Evolutionary conservation across 352 stramenopile genomes (phyloP).

Genomic region (Phytophthora palmivora): DNA sequence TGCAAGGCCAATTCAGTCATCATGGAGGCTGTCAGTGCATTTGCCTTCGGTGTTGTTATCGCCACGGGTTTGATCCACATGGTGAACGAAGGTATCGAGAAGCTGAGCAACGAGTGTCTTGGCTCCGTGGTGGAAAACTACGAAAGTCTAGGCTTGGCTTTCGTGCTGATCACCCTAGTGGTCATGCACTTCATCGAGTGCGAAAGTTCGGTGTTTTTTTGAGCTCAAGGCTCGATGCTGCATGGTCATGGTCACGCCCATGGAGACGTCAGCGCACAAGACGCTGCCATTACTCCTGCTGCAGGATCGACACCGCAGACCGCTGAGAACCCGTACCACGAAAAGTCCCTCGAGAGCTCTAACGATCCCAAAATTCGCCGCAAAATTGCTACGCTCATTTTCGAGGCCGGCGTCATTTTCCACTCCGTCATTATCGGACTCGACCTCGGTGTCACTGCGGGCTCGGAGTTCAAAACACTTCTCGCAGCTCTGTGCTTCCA

Average conservation of each 20-base stretch:
- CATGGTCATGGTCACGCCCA: conserved; percentile 49
- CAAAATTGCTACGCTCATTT: conserved; percentile 59
- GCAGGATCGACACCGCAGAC: conserved; percentile 14
- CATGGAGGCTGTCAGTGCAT: conserved; percentile 61
- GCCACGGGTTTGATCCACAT: conserved; percentile 80
- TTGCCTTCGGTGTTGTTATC: conserved; percentile 75
- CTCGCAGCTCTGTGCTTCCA: conserved; percentile 75
- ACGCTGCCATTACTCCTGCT: conserved; percentile 23
- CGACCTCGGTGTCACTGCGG: conserved; percentile 58
- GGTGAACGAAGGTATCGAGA: conserved; percentile 65
- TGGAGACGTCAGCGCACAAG: conserved; percentile 12
- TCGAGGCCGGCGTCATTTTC: conserved; percentile 64
- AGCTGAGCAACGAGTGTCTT: conserved; percentile 66
- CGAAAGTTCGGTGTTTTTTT: conserved; percentile 65
- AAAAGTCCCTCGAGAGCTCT: conserved; percentile 8
- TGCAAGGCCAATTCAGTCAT: conserved; percentile 46
- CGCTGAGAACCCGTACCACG: conserved; percentile 30
- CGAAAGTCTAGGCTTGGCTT: conserved; percentile 51
- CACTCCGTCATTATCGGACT: conserved; percentile 81
- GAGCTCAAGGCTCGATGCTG: conserved; percentile 26
- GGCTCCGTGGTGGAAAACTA: conserved; percentile 60
- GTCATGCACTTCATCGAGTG: conserved; percentile 76
- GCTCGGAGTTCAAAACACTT: conserved; percentile 62
- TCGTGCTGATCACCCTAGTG: conserved; percentile 68
- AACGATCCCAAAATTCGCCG: conserved; percentile 30